Base-by-base conservation (phyloP, 768 basidiomycete genomes). In the Trametes cinnabarina region DNA sequence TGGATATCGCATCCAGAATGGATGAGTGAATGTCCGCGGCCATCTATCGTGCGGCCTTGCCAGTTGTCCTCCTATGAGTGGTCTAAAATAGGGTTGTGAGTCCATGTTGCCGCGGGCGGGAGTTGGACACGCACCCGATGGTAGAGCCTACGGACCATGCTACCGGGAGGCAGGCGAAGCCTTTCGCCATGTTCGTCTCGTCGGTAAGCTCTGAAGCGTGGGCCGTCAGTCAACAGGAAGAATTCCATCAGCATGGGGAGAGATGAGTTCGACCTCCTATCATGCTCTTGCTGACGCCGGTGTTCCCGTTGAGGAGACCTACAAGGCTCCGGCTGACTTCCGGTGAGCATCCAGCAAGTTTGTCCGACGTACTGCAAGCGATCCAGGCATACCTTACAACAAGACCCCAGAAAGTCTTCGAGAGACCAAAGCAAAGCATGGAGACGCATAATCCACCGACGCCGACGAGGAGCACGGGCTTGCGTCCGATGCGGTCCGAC, bases 271-370 rank as follows among this genome's bases (percentile, higher is more conserved):
- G 34, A 67, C 69, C 69, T 57, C 60, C 86, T 71, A 89, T 78
- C 64, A 83, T 81, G 61, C 83, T 85, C 66, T 89, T 90, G 79
- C 87, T 84, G 23, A 90, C 85, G 4, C 85, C 86, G 2, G 84
- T 78, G 63, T 87, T 87, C 32, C 87, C 87, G 60, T 88, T 87
- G 17, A 90, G 69, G 43, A 85, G 70, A 3, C 88, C 87, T 42
- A 82, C 83, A n/a, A 89, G 70, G 61, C 87, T 88, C 15, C 88
- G 88, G 62, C 84, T 85, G 55, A 14, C 4, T 11, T 34, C 15
- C n/a, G 43, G 9, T 46, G 8, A 26, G 25, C 15, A 0, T 5
- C 17, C 19, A n/a, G n/a, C n/a, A n/a, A n/a, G n/a, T n/a, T 34
- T 26, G 25, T 22, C 5, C 30, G 14, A 19, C n/a, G 20, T n/a